These are phyloP conservation scores for Plasmodium vivax DNA, from an alignment of 169 alveolate genomes.

Conservation along the genomic window DNA sequence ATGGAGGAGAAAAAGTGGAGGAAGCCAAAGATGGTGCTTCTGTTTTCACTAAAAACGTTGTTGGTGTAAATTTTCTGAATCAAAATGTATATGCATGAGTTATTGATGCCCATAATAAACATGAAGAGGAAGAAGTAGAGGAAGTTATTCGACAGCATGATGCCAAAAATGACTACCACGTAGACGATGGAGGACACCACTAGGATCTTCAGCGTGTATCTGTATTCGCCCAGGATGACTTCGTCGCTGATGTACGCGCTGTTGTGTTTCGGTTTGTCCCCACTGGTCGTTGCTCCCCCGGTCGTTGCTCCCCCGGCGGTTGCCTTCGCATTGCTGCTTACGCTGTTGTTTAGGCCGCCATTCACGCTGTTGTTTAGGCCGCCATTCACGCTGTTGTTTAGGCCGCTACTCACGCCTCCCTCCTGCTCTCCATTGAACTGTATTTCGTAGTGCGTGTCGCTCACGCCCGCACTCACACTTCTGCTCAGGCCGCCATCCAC, in stretches of 20 bases:
- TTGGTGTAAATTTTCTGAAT: constrained; percentile 68
- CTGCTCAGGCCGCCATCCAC: too few relatives aligned
- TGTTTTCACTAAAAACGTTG: constrained; percentile 47
- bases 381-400: too few relatives aligned
- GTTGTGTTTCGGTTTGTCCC: neutral
- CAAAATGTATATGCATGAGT: constrained; percentile 53
- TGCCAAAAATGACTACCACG: constrained; percentile 47
- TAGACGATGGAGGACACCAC: constrained; percentile 23
- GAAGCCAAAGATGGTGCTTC: constrained; percentile 68
- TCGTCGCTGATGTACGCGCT: neutral
- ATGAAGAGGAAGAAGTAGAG: constrained; percentile 34
- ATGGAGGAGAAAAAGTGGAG: constrained; percentile 61
- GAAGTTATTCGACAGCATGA: constrained; percentile 25
- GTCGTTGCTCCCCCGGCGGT: too few relatives aligned
- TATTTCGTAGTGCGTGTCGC: constrained; percentile 16
- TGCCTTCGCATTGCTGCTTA: too few relatives aligned
- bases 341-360: neutral
- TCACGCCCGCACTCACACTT: neutral
- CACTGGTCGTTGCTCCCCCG: neutral
- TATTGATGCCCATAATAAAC: constrained; percentile 65
- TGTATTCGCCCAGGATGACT: constrained; percentile 30
- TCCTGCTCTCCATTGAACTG: constrained; percentile 4
- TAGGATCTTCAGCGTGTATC: constrained; percentile 16
- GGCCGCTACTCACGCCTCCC: too few relatives aligned
- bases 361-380: too few relatives aligned